A percentile compares a stretch with the other conserved stretches of the same genome.
Conservation (phyloP, 2,329 filamentous ascomycete species). For the Dactylellina drechsleri region DNA sequence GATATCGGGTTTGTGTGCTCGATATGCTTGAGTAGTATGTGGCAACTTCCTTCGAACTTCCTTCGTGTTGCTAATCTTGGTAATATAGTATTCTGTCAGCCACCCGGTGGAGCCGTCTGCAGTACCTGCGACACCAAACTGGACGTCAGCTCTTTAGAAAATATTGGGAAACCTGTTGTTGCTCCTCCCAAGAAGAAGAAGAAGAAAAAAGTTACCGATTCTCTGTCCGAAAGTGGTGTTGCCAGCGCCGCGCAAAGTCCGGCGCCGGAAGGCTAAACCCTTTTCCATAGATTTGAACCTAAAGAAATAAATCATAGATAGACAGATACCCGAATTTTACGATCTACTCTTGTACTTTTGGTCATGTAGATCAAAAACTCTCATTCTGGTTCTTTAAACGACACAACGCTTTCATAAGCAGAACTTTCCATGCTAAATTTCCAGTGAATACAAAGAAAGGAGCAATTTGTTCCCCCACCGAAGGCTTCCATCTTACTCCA, state of each 20-base stretch:
- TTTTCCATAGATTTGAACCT: slow-evolving; percentile 45
- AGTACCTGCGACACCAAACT: slow-evolving; percentile 84
- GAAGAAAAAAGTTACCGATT: slow-evolving; percentile 67
- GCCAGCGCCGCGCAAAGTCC: slow-evolving; percentile 72
- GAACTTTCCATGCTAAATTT: background rate
- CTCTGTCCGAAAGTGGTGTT: slow-evolving; percentile 66
- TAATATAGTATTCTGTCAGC: slow-evolving; percentile 75
- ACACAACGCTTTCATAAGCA: background rate
- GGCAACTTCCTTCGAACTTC: background rate
- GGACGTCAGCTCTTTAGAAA: slow-evolving; percentile 69
- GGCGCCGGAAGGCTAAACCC: slow-evolving; percentile 61
- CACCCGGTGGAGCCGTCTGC: slow-evolving; percentile 73
- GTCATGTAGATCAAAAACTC: background rate
- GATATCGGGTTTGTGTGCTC: slow-evolving; percentile 95
- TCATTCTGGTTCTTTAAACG: background rate
- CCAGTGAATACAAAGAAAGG: background rate
- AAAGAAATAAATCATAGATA: slow-evolving; percentile 6
- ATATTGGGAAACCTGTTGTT: slow-evolving; percentile 82
- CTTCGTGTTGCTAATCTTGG: background rate
- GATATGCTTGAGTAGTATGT: slow-evolving; percentile 84
- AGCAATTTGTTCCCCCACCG: background rate
- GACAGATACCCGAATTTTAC: slow-evolving; percentile 17
- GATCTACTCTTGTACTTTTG: background rate
- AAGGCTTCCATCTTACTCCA: background rate
- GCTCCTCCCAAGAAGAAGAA: slow-evolving; percentile 78